Percentiles rank a stretch among this genome's conserved stretches.
Evolutionary conservation across 164 flowering plant genomes (phyloP).

Genomic region (Hamamelis virginiana): DNA sequence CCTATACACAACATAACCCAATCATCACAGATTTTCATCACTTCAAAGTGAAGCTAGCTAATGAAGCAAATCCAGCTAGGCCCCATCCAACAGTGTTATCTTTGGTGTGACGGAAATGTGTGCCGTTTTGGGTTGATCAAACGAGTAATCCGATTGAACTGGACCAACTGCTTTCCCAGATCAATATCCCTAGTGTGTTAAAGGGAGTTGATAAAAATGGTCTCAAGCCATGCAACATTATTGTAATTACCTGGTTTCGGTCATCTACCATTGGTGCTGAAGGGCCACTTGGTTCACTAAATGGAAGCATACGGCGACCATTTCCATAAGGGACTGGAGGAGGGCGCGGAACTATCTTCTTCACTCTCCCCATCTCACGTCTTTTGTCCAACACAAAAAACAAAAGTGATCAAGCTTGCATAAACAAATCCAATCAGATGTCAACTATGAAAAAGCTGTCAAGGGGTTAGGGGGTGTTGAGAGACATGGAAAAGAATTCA

Average conservation of each 20-base stretch:
- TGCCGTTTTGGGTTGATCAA: no score
- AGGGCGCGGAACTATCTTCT: constrained; percentile 50
- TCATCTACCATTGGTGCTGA: constrained; percentile 25
- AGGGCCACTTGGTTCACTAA: constrained; percentile 21
- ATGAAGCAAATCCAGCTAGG: no score
- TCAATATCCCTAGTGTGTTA: no score
- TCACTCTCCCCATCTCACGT: constrained; percentile 48
- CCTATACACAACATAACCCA: no score
- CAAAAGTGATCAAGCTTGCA: neutral
- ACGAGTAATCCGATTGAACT: no score
- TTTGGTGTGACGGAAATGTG: no score
- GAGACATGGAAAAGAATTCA: neutral
- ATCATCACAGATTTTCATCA: no score
- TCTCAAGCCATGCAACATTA: no score
- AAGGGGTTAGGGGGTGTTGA: neutral
- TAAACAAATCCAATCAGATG: neutral
- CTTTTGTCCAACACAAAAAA: constrained; percentile 27
- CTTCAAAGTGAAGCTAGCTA: no score
- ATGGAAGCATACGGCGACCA: constrained; percentile 9
- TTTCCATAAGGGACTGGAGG: constrained; percentile 53
- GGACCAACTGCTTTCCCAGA: no score
- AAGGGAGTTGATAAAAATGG: no score
- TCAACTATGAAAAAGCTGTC: neutral
- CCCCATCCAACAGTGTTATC: no score
- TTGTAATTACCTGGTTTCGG: constrained; percentile 27